Conservation (phyloP, 257 asterid species). For the Osmanthus fragrans region DNA sequence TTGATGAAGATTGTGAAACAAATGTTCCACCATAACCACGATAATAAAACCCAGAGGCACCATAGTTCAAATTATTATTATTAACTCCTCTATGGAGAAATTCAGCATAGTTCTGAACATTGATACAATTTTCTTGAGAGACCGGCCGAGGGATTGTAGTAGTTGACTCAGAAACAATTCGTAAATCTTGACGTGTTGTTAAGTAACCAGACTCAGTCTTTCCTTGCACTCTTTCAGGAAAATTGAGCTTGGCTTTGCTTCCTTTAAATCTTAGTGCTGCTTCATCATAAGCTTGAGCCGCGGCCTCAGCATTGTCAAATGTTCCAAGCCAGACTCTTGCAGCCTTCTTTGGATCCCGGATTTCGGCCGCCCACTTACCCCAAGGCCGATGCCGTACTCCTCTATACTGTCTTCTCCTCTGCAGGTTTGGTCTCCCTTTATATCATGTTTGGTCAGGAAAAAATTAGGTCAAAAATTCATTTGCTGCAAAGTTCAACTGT, state of each 20-base stretch:
- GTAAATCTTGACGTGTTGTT: constrained; percentile 25
- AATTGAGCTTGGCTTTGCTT: constrained; percentile 80
- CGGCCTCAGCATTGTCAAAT: constrained; percentile 69
- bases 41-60: neutral
- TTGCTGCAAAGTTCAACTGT: neutral
- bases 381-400: constrained; percentile 89
- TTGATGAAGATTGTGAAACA: constrained; percentile 35
- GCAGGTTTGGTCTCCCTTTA: constrained; percentile 27
- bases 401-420: constrained; percentile 62
- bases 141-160: constrained; percentile 8
- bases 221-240: constrained; percentile 77
- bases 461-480: neutral
- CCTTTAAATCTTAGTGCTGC: constrained; percentile 86
- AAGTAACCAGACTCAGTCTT: constrained; percentile 35
- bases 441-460: neutral
- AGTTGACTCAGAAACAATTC: neutral
- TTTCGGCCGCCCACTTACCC: constrained; percentile 94
- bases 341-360: constrained; percentile 80
- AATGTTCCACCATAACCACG: constrained; percentile 27
- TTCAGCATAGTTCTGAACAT: constrained; percentile 39
- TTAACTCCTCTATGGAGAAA: constrained; percentile 23
- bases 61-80: constrained; percentile 17
- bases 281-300: constrained; percentile 78
- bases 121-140: constrained; percentile 4
- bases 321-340: constrained; percentile 88